phyloP scores from a whole-genome alignment of 73 alveolate species.

The Loxodes magnus region DNA sequence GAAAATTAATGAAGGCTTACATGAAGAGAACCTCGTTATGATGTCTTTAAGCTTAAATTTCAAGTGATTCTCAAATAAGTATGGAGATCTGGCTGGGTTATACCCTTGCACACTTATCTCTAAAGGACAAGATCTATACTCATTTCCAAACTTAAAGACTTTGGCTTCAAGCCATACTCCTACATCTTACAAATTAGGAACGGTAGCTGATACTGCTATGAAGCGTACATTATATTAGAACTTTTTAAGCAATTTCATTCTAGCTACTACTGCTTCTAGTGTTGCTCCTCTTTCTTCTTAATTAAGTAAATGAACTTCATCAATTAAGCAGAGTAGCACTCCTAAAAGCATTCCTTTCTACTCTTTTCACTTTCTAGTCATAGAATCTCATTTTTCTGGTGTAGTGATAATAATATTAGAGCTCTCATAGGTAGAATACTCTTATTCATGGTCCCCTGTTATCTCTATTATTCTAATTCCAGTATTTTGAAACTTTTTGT shows the following conservation, averaged over 20 bases:
- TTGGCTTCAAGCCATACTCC: too few relatives aligned
- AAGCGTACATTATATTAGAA: too few relatives aligned
- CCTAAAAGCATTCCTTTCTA: slow-evolving; percentile 88
- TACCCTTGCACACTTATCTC: too few relatives aligned
- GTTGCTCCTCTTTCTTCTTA: slow-evolving; percentile 99
- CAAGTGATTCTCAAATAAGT: too few relatives aligned
- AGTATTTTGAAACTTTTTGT: slow-evolving; percentile 16
- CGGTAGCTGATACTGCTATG: slow-evolving; percentile 99
- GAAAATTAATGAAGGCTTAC: too few relatives aligned
- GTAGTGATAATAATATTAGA: slow-evolving; percentile 97
- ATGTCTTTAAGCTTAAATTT: too few relatives aligned
- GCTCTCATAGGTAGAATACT: slow-evolving; percentile 86
- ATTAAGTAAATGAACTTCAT: slow-evolving; percentile 98
- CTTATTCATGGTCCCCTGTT: slow-evolving; percentile 95
- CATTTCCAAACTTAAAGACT: too few relatives aligned
- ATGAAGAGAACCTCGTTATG: too few relatives aligned
- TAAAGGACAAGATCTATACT: too few relatives aligned
- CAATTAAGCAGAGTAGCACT: slow-evolving; percentile 92
- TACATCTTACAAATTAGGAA: slow-evolving; percentile 98
- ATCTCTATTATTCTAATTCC: slow-evolving; percentile 92
- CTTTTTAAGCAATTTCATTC: slow-evolving; percentile 93
- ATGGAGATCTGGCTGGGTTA: too few relatives aligned
- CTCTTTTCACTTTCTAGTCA: slow-evolving; percentile 97
- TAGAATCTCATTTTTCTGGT: slow-evolving; percentile 99
- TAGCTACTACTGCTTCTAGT: slow-evolving; percentile 97